Evolutionary conservation across 306 rosid species (phyloP).

Genomic region (Fragaria vesca): DNA sequence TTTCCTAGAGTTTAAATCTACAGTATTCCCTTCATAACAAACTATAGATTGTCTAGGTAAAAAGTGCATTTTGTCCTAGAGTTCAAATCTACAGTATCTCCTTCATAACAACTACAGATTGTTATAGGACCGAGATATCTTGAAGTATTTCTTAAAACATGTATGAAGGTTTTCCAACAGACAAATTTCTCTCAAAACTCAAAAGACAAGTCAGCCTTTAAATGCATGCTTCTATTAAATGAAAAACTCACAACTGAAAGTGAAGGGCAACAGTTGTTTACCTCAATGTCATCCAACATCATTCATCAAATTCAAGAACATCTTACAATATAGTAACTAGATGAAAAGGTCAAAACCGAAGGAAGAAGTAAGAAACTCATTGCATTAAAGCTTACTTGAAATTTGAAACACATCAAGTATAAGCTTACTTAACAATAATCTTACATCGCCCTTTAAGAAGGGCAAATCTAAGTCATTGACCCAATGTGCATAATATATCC

Average conservation of each 20-base stretch:
- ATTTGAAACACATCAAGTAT: constrained; percentile 4
- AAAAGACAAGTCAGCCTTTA: not conserved
- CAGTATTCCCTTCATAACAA: not conserved
- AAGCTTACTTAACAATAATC: constrained; percentile 12
- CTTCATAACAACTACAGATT: not conserved
- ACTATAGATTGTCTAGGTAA: not conserved
- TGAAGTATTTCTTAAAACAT: not conserved
- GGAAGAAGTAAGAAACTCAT: not conserved
- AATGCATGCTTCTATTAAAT: too few relatives aligned
- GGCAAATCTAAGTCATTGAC: constrained; percentile 1
- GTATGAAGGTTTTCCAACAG: not conserved
- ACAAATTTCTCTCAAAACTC: not conserved
- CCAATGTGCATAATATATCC: constrained; percentile 18
- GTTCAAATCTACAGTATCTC: not conserved
- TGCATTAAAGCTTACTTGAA: constrained; percentile 2
- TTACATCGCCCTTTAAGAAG: not conserved
- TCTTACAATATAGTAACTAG: constrained; percentile 4
- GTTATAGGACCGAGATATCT: not conserved
- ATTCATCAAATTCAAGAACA: not conserved
- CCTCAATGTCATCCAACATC: not conserved
- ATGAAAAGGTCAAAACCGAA: not conserved
- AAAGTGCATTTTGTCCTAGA: not conserved
- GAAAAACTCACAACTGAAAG: not conserved
- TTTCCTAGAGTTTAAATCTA: not conserved
- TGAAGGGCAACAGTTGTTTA: not conserved